Evolutionary conservation across 164 flowering plant species (phyloP), one percentile per base, ranked within the genome.

Genomic region (Chloranthus sessilifolius): DNA sequence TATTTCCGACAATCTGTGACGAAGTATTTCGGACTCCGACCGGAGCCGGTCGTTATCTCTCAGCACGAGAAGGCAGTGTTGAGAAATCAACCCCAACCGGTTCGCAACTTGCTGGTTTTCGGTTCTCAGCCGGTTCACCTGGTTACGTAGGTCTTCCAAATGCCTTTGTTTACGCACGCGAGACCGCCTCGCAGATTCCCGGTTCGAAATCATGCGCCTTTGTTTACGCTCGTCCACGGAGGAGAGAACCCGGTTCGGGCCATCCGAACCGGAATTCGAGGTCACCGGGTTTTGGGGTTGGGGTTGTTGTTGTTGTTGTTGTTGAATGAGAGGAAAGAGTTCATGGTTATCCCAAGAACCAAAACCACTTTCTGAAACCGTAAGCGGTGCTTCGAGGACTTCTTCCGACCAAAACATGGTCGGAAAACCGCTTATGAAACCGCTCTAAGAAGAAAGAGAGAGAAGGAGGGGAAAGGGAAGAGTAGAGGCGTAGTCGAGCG

Each of bases 131-230:
- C 81, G 79, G 74, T 67, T 76, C 78, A 52, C 70, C 46, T 74
- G 71, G 76, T 60, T 72, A 76, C 82, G 60, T 47, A 90, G 57
- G 56, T 77, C 80, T 46, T 90, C 95, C 52, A 84, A 37, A 23
- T 82, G 94, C 62, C 59, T 74, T 62, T 82, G 85, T 53, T 86
- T 89, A 6, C 94, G 64, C 88, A 82, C 72, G 14, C 97, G 73
- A 8, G 97, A 89, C 61, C 95, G 57, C 63, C 86, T 48, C 3
- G 97, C 97, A 16, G 97, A 90, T 26, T 83, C 94, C 59, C 95
- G 78, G 77, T 90, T 90, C 60, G 97, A 90, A 46, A 72, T 26
- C 94, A 73, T 84, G 26, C 98, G 72, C 64, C 78, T 67, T 25
- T 40, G 54, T 68, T 74, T 90, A 28, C 85, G 67, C 47, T 86